These are phyloP conservation scores for Fusarium sp. DNA, from an alignment of 2,329 filamentous ascomycete species.

Conservation along the genomic window DNA sequence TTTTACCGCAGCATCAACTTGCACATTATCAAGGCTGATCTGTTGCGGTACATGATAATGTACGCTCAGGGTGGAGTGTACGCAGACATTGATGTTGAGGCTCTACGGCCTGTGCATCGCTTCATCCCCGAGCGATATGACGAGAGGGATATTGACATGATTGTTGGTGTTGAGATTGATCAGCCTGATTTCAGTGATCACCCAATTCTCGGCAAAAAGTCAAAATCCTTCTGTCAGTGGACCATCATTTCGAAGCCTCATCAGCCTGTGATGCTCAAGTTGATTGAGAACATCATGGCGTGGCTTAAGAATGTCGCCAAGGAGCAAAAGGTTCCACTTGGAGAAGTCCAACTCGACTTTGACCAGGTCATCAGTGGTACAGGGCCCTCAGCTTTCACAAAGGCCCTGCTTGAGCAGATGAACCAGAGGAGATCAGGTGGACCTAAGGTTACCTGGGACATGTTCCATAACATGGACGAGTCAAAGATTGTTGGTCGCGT, in stretches of 20 bases:
- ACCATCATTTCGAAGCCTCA: constrained; percentile 78
- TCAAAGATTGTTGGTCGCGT: constrained; percentile 74
- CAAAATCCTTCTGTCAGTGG: constrained; percentile 80
- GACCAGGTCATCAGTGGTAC: constrained; percentile 81
- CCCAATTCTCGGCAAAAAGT: constrained; percentile 75
- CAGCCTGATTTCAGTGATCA: constrained; percentile 74
- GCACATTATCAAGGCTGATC: constrained; percentile 74
- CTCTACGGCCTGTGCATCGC: constrained; percentile 49
- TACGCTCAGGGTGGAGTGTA: constrained; percentile 84
- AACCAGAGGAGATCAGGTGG: constrained; percentile 55
- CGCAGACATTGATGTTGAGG: constrained; percentile 61
- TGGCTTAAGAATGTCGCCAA: constrained; percentile 73
- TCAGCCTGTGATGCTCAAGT: constrained; percentile 74
- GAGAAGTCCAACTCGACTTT: constrained; percentile 75
- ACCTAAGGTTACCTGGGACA: constrained; percentile 67
- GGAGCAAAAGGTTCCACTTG: constrained; percentile 69
- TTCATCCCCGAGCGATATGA: constrained; percentile 66
- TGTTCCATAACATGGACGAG: constrained; percentile 74
- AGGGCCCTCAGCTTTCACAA: constrained; percentile 77
- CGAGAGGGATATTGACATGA: constrained; percentile 75
- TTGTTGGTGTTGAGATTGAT: constrained; percentile 78
- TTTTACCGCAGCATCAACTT: constrained; percentile 71
- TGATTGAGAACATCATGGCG: constrained; percentile 76
- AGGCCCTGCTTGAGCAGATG: constrained; percentile 74
- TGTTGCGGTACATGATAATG: constrained; percentile 77